A percentile compares a stretch with the other conserved stretches of the same genome.
Conservation (phyloP, 2,329 filamentous ascomycete species). For the Phialophora macrospora region DNA sequence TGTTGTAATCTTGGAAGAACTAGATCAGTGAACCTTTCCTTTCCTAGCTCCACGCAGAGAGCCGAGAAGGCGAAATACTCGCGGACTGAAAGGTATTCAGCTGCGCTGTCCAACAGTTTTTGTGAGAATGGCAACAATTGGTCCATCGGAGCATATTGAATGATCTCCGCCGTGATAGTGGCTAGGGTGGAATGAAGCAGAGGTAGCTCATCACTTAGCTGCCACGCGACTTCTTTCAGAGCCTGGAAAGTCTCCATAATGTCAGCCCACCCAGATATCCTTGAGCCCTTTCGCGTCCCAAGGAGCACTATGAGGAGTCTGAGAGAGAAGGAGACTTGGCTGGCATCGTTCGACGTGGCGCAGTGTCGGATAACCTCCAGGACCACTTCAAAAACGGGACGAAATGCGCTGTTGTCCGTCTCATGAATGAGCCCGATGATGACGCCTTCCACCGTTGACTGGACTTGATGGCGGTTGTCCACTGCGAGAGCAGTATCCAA, state of each 20-base stretch:
- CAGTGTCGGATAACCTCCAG: constrained; percentile 53
- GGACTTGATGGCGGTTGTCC: constrained; percentile 50
- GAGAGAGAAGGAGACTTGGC: constrained; percentile 57
- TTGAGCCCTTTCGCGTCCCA: constrained; percentile 80
- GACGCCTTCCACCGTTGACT: constrained; percentile 69
- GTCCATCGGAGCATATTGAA: constrained; percentile 79
- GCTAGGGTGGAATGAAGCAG: constrained; percentile 47
- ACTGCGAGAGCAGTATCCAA: constrained; percentile 50
- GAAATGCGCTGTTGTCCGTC: constrained; percentile 74
- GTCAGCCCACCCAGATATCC: constrained; percentile 73
- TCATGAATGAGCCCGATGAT: constrained; percentile 84
- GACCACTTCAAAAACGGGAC: constrained; percentile 67
- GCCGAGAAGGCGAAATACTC: constrained; percentile 88
- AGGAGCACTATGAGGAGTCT: constrained; percentile 69
- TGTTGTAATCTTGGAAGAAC: constrained; percentile 80
- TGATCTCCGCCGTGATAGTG: constrained; percentile 63
- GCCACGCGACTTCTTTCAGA: constrained; percentile 52
- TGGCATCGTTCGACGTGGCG: constrained; percentile 24
- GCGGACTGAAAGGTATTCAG: constrained; percentile 66
- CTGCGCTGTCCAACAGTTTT: constrained; percentile 67
- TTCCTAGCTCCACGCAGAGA: constrained; percentile 74
- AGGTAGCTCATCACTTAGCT: background rate
- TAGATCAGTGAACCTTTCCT: constrained; percentile 76
- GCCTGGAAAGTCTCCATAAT: constrained; percentile 62
- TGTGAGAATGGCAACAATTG: constrained; percentile 72